A percentile compares a stretch with the other conserved stretches of the same genome.
These are phyloP conservation scores for Collybia mongolica DNA, from an alignment of 768 basidiomycete genomes.

Conservation along the genomic window DNA sequence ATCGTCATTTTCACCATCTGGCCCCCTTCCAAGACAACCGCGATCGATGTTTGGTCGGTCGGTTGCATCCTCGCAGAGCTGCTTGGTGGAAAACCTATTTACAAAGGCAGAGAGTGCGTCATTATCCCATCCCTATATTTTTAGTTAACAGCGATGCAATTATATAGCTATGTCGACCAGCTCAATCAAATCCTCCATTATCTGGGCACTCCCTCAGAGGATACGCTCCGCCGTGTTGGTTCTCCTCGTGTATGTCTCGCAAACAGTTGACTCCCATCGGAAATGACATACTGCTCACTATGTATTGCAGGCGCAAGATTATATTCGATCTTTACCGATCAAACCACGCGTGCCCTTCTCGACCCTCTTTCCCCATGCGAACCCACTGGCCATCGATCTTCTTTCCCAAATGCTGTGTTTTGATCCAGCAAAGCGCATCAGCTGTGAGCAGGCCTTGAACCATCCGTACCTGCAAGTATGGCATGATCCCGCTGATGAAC, in stretches of 20 bases:
- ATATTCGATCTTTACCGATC: conserved; percentile 97
- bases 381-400: conserved; percentile 91
- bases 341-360: conserved; percentile 92
- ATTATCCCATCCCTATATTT: background rate
- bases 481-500: conserved; percentile 97
- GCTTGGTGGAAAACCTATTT: conserved; percentile 91
- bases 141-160: conserved; percentile 4
- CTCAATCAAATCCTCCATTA: conserved; percentile 97
- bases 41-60: conserved; percentile 95
- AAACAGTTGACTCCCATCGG: too few relatives aligned
- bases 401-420: conserved; percentile 91
- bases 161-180: conserved; percentile 89
- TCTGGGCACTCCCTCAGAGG: conserved; percentile 96
- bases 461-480: conserved; percentile 96
- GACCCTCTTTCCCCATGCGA: conserved; percentile 90
- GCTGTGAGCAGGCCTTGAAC: conserved; percentile 91
- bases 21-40: conserved; percentile 59
- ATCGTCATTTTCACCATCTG: conserved; percentile 8
- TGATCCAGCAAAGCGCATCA: conserved; percentile 94
- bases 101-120: conserved; percentile 93
- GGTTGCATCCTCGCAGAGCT: conserved; percentile 95
- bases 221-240: conserved; percentile 93
- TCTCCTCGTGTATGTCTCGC: conserved; percentile 74
- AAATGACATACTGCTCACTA: background rate
- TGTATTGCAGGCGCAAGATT: conserved; percentile 80